phyloP scores from a whole-genome alignment of 495 filamentous ascomycete species.

The Aspergillus hancockii region DNA sequence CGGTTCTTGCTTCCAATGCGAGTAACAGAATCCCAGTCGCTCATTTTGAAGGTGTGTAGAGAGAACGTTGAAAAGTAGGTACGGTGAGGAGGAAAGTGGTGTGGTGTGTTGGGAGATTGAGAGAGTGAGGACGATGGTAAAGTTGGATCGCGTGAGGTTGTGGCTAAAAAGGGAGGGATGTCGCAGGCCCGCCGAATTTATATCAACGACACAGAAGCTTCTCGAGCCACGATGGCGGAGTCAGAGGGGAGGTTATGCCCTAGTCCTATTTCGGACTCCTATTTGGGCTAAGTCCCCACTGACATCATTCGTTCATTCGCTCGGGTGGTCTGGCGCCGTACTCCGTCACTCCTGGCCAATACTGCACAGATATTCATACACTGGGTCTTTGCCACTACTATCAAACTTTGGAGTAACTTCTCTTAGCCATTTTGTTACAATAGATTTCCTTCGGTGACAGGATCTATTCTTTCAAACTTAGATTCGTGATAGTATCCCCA shows the following conservation, averaged over 20 bases:
- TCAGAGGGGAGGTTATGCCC: conserved; percentile 28
- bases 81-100: conserved; percentile 10
- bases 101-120: conserved; percentile 11
- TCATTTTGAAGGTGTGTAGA: conserved; percentile 35
- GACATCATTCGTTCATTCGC: conserved; percentile 17
- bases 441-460: too few relatives aligned
- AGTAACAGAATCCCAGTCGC: conserved; percentile 85
- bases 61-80: background rate
- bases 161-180: conserved; percentile 25
- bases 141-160: conserved; percentile 33
- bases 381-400: background rate
- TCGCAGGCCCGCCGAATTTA: conserved; percentile 35
- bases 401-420: too few relatives aligned
- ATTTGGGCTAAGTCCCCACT: conserved; percentile 21
- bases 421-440: too few relatives aligned
- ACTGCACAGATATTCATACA: too few relatives aligned
- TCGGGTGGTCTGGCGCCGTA: background rate
- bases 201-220: conserved; percentile 49
- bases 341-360: too few relatives aligned
- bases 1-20: conserved; percentile 88
- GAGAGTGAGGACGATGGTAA: conserved; percentile 13
- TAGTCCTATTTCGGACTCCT: conserved; percentile 25
- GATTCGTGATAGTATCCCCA: too few relatives aligned
- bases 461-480: too few relatives aligned
- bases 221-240: conserved; percentile 37